Evolutionary conservation across 2,329 filamentous ascomycete species (phyloP), one percentile per base, ranked within the genome.

Genomic region (Penicillium frequentans): DNA sequence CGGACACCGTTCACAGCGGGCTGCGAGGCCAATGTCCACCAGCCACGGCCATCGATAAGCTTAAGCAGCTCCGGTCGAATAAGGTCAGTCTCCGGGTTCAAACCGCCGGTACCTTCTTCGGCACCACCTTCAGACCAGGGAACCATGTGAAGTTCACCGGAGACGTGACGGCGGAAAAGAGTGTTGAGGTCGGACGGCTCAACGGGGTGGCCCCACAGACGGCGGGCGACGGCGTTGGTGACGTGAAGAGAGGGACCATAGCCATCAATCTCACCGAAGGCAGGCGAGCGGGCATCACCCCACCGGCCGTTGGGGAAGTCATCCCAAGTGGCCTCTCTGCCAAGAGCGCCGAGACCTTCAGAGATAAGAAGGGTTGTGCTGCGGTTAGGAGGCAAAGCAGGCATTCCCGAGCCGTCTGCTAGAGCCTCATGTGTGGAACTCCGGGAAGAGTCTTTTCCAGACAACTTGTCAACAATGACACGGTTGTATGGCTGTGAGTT

Each of bases 11-110:
- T 96, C 56, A 97, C 91, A 16, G 93, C 91, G 4, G 95, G 95
- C 72, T 99, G 95, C 4, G 91, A 96, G 4, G 95, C 95, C 4
- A 99, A 88, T 3, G 93, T 97, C 93, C 93, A 97, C 90, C 93
- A 97, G 55, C 93, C 92, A 57, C 84, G 82, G 65, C 87, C 86
- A 58, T 79, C 76, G 74, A 96, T 97, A 58, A 99, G 81, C 42
- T 80, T 79, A 27, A 95, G 77, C 0, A 99, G 85, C 61, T 91
- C 84, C 1, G 86, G 77, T 59, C 87, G 87, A 73, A 99, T 99
- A 1, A 87, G 86, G 27, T 84, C 84, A 3, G 92, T 96, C 77
- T 99, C 95, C 19, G 90, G 83, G 50, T 77, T 78, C 49, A 79
- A 53, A 29, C 76, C 74, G n/a, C 65, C 70, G n/a, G 63, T 62